A percentile compares a stretch with the other conserved stretches of the same genome.
phyloP scores from a whole-genome alignment of 345 rosid species.

The Murraya paniculata region DNA sequence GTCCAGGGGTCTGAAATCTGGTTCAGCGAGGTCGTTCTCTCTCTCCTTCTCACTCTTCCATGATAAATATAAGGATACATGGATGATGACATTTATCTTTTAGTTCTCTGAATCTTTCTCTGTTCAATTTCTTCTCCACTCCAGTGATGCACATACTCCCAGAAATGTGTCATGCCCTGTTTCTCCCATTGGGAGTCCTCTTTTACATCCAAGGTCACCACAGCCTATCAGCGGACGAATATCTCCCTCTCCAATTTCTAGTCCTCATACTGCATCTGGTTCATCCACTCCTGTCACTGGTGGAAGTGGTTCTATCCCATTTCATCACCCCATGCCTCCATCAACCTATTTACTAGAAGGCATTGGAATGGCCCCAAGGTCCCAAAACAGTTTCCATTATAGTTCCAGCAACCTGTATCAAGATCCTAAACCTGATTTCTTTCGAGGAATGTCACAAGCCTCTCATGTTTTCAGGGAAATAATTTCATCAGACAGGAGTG shows the following conservation, averaged over 20 bases:
- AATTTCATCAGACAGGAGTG: conserved; percentile 38
- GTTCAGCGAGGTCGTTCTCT: conserved; percentile 44
- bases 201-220: conserved; percentile 53
- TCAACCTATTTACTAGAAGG: conserved; percentile 49
- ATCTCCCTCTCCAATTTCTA: conserved; percentile 66
- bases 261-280: conserved; percentile 61
- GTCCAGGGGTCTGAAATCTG: conserved; percentile 39
- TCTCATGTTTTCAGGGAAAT: conserved; percentile 53
- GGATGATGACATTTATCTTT: background rate
- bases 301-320: conserved; percentile 58
- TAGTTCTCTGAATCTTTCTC: background rate
- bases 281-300: conserved; percentile 65
- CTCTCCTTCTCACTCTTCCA: background rate
- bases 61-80: background rate
- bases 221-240: conserved; percentile 50
- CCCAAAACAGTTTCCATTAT: conserved; percentile 43
- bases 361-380: conserved; percentile 38
- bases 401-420: conserved; percentile 33
- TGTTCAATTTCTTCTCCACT: conserved; percentile 16
- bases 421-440: conserved; percentile 49
- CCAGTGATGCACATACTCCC: conserved; percentile 46
- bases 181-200: conserved; percentile 63
- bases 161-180: conserved; percentile 62
- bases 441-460: conserved; percentile 46
- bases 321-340: conserved; percentile 50